Evolutionary conservation across 23 red algal species (phyloP).

Genomic region (Cyanidiococcus yangmingshanensis): DNA sequence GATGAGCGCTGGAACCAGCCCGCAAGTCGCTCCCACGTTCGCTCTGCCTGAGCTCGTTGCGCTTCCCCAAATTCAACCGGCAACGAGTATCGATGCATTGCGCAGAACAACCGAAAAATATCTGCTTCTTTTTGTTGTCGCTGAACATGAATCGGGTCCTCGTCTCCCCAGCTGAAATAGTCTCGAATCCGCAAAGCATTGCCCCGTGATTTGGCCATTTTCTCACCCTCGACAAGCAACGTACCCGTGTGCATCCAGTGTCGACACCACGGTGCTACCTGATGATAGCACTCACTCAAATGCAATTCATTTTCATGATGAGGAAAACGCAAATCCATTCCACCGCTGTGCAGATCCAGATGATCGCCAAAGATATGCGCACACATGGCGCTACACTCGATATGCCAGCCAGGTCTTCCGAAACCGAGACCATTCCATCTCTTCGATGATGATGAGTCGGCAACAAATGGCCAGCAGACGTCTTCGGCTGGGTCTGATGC

Average conservation of each 20-base stretch:
- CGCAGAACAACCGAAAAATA: slow-evolving; percentile 58
- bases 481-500: background rate
- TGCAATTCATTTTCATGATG: slow-evolving; percentile 94
- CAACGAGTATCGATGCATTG: slow-evolving; percentile 51
- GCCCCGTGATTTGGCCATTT: slow-evolving; percentile 95
- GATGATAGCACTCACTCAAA: slow-evolving; percentile 66
- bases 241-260: slow-evolving; percentile 81
- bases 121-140: slow-evolving; percentile 31
- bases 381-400: slow-evolving; percentile 96
- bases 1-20: background rate
- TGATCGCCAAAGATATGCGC: slow-evolving; percentile 47
- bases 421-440: background rate
- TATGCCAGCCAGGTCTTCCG: slow-evolving; percentile 90
- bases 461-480: slow-evolving; percentile 25
- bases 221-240: slow-evolving; percentile 73
- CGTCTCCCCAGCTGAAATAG: slow-evolving; percentile 15
- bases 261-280: slow-evolving; percentile 57
- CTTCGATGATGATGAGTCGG: background rate
- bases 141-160: background rate
- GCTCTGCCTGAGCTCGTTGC: slow-evolving; percentile 47
- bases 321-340: slow-evolving; percentile 87
- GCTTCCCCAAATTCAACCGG: slow-evolving; percentile 64
- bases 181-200: slow-evolving; percentile 80
- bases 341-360: slow-evolving; percentile 87
- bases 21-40: slow-evolving; percentile 37